Conservation (phyloP, 108 stramenopile genomes). For the Epipyxis sp. region DNA sequence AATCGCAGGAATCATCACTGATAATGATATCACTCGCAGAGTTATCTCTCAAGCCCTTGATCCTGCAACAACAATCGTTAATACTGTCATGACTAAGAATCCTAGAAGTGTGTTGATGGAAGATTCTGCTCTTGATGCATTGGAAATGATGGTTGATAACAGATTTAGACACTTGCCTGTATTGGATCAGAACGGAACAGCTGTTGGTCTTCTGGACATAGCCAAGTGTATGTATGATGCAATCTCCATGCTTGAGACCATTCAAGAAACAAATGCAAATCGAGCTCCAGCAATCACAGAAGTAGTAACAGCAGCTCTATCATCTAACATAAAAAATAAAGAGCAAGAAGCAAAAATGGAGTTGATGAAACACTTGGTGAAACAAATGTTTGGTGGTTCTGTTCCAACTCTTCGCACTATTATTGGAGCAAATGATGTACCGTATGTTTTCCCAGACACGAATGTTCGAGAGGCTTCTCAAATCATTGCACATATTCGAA, state of each 20-base stretch:
- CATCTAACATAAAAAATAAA: background rate
- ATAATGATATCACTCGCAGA: conserved; percentile 50
- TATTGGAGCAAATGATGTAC: conserved; percentile 63
- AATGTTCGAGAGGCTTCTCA: conserved; percentile 68
- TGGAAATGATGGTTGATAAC: conserved; percentile 86
- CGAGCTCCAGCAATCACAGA: conserved; percentile 61
- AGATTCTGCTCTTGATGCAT: conserved; percentile 74
- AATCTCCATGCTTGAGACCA: conserved; percentile 75
- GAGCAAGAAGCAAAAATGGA: background rate
- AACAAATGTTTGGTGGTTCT: conserved; percentile 48
- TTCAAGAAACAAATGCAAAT: conserved; percentile 51
- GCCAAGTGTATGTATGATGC: conserved; percentile 92
- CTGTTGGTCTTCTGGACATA: conserved; percentile 84
- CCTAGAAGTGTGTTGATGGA: conserved; percentile 27
- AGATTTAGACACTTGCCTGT: conserved; percentile 80
- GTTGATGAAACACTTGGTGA: conserved; percentile 36
- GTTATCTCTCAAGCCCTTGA: conserved; percentile 11
- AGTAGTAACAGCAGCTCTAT: conserved; percentile 45
- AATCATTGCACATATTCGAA: conserved; percentile 73
- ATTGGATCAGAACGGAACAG: conserved; percentile 68
- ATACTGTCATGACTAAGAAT: conserved; percentile 15
- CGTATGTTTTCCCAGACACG: conserved; percentile 65
- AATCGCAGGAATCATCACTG: conserved; percentile 41
- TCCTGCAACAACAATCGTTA: background rate
- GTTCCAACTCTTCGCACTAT: conserved; percentile 55